These are phyloP conservation scores for Diaporthe velutina DNA, from an alignment of 2,329 filamentous ascomycete genomes.

Conservation along the genomic window DNA sequence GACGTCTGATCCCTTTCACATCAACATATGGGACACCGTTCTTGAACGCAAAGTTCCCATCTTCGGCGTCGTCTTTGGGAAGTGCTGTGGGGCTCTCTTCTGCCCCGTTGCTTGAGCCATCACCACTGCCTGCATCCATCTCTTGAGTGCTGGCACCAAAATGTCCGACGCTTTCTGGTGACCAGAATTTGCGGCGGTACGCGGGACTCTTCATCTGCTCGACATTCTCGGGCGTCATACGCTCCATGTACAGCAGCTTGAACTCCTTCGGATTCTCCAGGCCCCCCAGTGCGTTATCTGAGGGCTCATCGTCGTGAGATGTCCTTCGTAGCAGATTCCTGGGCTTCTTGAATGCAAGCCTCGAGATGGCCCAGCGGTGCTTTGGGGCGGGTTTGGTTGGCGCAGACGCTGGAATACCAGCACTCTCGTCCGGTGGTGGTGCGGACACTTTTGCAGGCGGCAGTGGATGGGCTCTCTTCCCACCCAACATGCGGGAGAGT, in stretches of 20 bases:
- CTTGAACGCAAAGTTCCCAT: not conserved
- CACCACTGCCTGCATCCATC: not conserved
- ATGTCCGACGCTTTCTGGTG: not conserved
- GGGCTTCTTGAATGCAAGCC: not conserved
- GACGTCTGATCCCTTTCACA: not conserved
- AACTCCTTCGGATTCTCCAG: not conserved
- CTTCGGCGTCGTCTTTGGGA: not conserved
- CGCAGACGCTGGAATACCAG: not conserved
- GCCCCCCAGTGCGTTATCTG: not conserved
- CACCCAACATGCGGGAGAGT: not conserved
- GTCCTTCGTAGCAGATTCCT: not conserved
- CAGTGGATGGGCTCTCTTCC: not conserved
- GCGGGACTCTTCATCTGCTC: not conserved
- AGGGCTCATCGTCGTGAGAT: not conserved
- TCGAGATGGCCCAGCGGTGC: not conserved
- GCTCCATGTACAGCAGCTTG: constrained; percentile 10
- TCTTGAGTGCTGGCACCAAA: not conserved
- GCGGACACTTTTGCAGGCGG: not conserved
- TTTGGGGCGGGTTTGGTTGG: not conserved
- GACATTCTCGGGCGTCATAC: not conserved
- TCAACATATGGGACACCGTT: not conserved
- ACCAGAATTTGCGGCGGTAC: constrained; percentile 11
- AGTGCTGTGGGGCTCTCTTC: not conserved
- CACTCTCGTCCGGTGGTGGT: not conserved
- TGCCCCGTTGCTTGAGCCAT: too few species aligned